phyloP scores from a whole-genome alignment of 345 rosid species.

The Dovyalis caffra region DNA sequence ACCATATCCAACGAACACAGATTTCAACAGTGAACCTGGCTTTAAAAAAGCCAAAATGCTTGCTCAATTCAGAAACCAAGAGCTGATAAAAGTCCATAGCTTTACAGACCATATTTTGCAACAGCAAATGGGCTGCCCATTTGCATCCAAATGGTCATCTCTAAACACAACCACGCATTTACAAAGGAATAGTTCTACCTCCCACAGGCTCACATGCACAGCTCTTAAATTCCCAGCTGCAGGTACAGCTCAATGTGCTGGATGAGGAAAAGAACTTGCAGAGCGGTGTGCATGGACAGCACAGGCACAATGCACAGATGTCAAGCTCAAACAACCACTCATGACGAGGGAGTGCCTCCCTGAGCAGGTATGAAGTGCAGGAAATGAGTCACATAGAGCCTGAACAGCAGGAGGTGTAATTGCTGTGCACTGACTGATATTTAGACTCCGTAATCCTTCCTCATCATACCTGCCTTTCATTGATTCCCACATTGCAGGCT shows the following conservation, averaged over 20 bases:
- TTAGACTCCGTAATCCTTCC: slow-evolving; percentile 85
- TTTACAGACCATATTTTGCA: slow-evolving; percentile 6
- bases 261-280: slow-evolving; percentile 34
- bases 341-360: slow-evolving; percentile 95
- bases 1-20: background rate
- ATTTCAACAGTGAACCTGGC: background rate
- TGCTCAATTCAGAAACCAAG: background rate
- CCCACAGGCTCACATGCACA: background rate
- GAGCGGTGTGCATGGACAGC: slow-evolving; percentile 68
- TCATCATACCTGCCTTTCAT: slow-evolving; percentile 48
- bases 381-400: slow-evolving; percentile 87
- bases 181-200: slow-evolving; percentile 1
- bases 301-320: slow-evolving; percentile 93
- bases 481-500: slow-evolving; percentile 55
- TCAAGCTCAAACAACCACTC: slow-evolving; percentile 88
- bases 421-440: slow-evolving; percentile 97
- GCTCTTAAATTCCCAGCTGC: background rate
- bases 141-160: background rate
- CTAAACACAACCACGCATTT: slow-evolving; percentile 5
- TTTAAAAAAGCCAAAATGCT: background rate
- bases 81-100: background rate
- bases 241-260: slow-evolving; percentile 48
- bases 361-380: slow-evolving; percentile 93
- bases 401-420: slow-evolving; percentile 94
- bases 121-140: slow-evolving; percentile 1